Evolutionary conservation across 2,329 filamentous ascomycete genomes (phyloP), one percentile per base, ranked within the genome.

Genomic region (Amauroascus verrucosus): DNA sequence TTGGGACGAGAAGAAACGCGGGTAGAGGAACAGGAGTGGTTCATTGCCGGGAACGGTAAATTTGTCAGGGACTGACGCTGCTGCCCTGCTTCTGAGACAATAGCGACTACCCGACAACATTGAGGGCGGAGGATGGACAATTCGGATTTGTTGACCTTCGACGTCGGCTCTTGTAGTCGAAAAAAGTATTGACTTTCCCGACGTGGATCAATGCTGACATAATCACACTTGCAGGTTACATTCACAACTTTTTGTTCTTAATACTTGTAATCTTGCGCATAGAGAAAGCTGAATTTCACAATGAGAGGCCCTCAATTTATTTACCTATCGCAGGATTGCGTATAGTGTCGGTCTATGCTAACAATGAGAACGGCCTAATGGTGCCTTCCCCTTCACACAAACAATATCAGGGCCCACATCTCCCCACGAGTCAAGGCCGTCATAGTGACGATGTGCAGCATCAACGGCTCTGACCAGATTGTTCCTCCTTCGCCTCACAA

Each of bases 391-490:
- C 30, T 52, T 52, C 0, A 46, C 50, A n/a, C 28, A 26, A 18
- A 8, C 41, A 28, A 52, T 46, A 26, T 37, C 41, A 46, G 50
- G 14, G 32, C 28, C 70, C 40, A 75, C 70, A 64, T 95, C 87
- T 64, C 85, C 90, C 84, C 91, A 95, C 65, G 89, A 94, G 48
- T 94, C 88, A 6, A 95, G 73, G 56, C 79, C 83, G 54, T 83
- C 83, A 48, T 95, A 84, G 63, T 95, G 86, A 61, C 84, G 82
- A 58, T 91, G 85, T 1, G 88, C 88, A 46, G 86, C 84, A 57
- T 83, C 77, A 11, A 58, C 28, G 1, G 90, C 88, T 24, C 79
- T 82, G 32, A 81, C 77, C n/a, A 97, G 76, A 59, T 87, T 83
- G 43, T 83, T 75, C 49, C 82, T 81, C 53, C 80, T 75, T 54